A percentile compares a stretch with the other conserved stretches of the same genome.
Evolutionary conservation across 2,329 filamentous ascomycete genomes (phyloP).

Genomic region (Botryotinia calthae): DNA sequence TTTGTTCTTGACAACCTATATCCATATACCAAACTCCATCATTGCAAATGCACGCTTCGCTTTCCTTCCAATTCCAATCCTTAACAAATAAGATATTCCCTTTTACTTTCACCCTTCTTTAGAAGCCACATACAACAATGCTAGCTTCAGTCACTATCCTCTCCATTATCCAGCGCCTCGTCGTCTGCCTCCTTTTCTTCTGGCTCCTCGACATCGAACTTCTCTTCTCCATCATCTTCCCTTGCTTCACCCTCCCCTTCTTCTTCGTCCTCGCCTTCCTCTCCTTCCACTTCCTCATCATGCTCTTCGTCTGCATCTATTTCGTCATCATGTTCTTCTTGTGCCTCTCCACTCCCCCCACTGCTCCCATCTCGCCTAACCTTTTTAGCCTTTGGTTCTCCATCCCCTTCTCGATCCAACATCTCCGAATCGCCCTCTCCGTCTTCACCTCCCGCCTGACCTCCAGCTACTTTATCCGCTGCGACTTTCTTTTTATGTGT

Average conservation of each 20-base stretch:
- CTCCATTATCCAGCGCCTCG: constrained; percentile 60
- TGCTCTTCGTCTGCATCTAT: constrained; percentile 49
- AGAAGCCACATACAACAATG: not conserved
- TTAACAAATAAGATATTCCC: not conserved
- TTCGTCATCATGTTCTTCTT: constrained; percentile 30
- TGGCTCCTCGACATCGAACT: constrained; percentile 54
- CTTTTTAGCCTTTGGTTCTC: constrained; percentile 21
- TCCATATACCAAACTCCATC: constrained; percentile 16
- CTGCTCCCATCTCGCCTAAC: constrained; percentile 44
- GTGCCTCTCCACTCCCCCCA: constrained; percentile 37
- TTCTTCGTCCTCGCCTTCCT: constrained; percentile 44
- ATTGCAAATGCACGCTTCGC: constrained; percentile 13
- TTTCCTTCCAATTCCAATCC: not conserved
- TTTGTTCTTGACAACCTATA: constrained; percentile 15
- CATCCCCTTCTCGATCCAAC: constrained; percentile 31
- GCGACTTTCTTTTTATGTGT: constrained; percentile 68
- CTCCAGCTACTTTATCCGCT: constrained; percentile 53
- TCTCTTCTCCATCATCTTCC: constrained; percentile 54
- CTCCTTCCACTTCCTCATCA: constrained; percentile 42
- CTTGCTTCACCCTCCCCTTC: constrained; percentile 52
- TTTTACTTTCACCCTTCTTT: not conserved
- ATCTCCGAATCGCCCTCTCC: constrained; percentile 43
- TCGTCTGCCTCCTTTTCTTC: constrained; percentile 48
- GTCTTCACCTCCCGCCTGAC: constrained; percentile 38
- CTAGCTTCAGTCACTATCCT: constrained; percentile 45